Evolutionary conservation across 1,139 yeast genomes (phyloP), one percentile per base, ranked within the genome.

Genomic region (Diutina catenulata): DNA sequence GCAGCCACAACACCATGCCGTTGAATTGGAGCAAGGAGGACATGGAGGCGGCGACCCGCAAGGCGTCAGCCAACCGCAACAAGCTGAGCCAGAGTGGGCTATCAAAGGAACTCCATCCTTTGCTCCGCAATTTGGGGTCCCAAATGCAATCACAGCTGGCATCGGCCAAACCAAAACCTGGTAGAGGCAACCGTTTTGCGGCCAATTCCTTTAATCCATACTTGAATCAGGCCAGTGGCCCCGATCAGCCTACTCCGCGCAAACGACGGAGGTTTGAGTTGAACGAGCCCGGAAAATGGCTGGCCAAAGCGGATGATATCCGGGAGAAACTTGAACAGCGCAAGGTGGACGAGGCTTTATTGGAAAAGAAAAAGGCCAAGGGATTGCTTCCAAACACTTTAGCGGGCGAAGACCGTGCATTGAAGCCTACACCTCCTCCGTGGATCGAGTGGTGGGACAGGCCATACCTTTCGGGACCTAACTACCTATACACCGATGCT

Each of bases 381-480:
- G 81, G 81, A 0, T 50, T 75, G 3, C 52, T 65, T 3, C 68
- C 82, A 0, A 69, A 76, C 43, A 56, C 59, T 16, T 49, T 51
- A 3, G 44, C 68, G 0, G 78, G 74, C 2, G 93, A 80, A 47
- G 67, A 70, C 3, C 48, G 54, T 8, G 80, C 68, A 50, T 10
- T 19, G n/a, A 56, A 57, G 40, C 60, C 62, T 0, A 55, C 50
- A 2, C 50, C 41, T 18, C 87, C 87, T 0, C 91, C 91, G 0
- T 45, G 44, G 10, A 59, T 75, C 3, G 94, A 83, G 53, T 83
- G 94, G 94, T 84, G 95, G 95, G 94, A 84, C 54, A 56, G 60
- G 41, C 74, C 73, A 8, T 68, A 57, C 38, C 47, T 72, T 9
- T 54, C 55, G 47, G 52, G 32, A 53, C 57, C 48, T 45, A 26